Conservation (phyloP, 177 flowering plant genomes). For the Vitis hybrid region DNA sequence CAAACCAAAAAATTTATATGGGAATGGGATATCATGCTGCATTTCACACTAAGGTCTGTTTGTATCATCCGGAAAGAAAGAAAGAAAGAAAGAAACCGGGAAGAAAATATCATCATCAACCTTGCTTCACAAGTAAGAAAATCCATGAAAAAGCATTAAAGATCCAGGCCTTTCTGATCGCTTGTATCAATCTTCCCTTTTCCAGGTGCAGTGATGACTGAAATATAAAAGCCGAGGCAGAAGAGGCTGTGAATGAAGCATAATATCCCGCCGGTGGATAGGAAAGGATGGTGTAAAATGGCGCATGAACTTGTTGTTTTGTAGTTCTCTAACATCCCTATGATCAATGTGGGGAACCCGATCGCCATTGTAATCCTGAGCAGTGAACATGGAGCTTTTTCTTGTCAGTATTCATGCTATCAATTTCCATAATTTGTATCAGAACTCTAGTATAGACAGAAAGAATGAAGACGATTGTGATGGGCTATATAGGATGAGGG, state of each 20-base stretch:
- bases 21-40: too few relatives aligned
- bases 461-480: too few relatives aligned
- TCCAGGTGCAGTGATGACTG: background rate
- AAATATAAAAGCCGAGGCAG: background rate
- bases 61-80: too few relatives aligned
- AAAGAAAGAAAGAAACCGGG: too few relatives aligned
- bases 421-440: too few relatives aligned
- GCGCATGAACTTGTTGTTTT: constrained; percentile 1
- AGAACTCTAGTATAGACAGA: too few relatives aligned
- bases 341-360: background rate
- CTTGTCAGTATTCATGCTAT: too few relatives aligned
- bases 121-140: too few relatives aligned
- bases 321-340: constrained; percentile 2
- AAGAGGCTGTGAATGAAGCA: constrained; percentile 6
- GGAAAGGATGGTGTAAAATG: background rate
- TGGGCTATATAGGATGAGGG: too few relatives aligned
- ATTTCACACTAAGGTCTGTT: too few relatives aligned
- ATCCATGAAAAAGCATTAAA: background rate
- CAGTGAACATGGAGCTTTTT: background rate
- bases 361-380: background rate
- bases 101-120: too few relatives aligned
- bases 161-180: background rate
- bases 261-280: constrained; percentile 3
- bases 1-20: too few relatives aligned
- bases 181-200: background rate